Conservation (phyloP, 805 yeast species). For the Kodamaea hsintzibuensis region DNA sequence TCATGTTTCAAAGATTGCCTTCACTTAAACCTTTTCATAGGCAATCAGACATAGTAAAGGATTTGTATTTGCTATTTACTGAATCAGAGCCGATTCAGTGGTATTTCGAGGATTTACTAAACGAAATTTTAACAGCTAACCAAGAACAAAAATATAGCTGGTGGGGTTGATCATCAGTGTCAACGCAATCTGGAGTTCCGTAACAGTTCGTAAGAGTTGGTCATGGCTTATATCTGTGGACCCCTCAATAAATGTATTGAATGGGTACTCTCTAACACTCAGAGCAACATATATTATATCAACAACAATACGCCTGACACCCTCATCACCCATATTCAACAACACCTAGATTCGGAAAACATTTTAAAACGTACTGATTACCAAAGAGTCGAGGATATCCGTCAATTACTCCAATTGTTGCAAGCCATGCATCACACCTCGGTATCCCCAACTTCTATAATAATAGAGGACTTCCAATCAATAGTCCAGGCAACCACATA, state of each 20-base stretch:
- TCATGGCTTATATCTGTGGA: neutral
- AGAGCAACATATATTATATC: conserved; percentile 4
- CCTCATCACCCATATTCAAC: conserved; percentile 4
- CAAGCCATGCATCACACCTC: neutral
- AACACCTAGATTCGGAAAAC: conserved; percentile 1
- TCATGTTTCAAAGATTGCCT: too few relatives aligned
- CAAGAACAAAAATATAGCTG: neutral
- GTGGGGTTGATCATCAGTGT: neutral
- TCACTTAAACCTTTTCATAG: too few relatives aligned
- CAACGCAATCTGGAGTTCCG: neutral
- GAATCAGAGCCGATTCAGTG: neutral
- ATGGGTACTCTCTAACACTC: neutral
- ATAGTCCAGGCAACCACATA: conserved; percentile 4
- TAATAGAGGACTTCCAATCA: conserved; percentile 12
- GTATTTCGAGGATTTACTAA: neutral
- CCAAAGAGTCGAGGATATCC: conserved; percentile 9
- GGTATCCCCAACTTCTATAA: neutral
- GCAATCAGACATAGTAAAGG: too few relatives aligned
- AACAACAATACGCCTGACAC: conserved; percentile 12
- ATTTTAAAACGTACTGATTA: conserved; percentile 12
- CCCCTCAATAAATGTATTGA: neutral
- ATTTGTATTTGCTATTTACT: too few relatives aligned
- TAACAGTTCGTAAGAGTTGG: too few relatives aligned
- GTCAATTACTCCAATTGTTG: neutral
- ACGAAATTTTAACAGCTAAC: neutral